Evolutionary conservation across 768 basidiomycete genomes (phyloP), one percentile per base, ranked within the genome.

Genomic region (Glaciozyma martinii): DNA sequence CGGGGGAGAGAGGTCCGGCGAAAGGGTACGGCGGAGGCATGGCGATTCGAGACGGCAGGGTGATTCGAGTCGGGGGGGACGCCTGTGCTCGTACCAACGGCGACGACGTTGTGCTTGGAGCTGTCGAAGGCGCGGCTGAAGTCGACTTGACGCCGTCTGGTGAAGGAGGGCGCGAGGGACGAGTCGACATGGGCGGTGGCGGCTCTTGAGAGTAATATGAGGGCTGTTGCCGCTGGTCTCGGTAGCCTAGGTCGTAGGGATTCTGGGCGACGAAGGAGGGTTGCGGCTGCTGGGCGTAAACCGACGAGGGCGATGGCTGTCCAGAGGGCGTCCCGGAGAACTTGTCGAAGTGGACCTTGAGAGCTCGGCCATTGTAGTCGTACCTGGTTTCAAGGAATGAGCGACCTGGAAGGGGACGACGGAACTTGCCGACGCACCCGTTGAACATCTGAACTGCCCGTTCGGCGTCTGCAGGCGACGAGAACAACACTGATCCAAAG

Each of bases 261-360:
- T 21, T 3, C 5, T 25, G 43, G 1, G 27, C 15, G 13, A 27
- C 23, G 37, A 30, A 43, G 33, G 53, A 53, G 13, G 42, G 52
- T 27, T 50, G 52, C 29, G 54, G 52, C 59, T 60, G 59, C 49
- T 37, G 32, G 19, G 47, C 25, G 44, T 56, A 44, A 30, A 33
- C n/a, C 29, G 53, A 32, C 29, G 19, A 47, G 46, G 30, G 53
- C 53, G 53, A 60, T 16, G 54, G 54, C 56, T 44, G 33, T 18
- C 55, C 33, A 30, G 52, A 62, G 21, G 27, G 43, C 53, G 6
- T 30, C 42, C 18, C 61, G 63, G 67, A 56, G 57, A 85, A 90
- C 76, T 87, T 88, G 80, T 98, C 94, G 74, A 86, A 88, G 75
- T 91, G 88, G 16, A 97, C 94, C 74, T 92, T 92, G 49, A 97